These are phyloP conservation scores for Sporothrix brunneoviolacea DNA, from an alignment of 2,329 filamentous ascomycete species.

Conservation along the genomic window DNA sequence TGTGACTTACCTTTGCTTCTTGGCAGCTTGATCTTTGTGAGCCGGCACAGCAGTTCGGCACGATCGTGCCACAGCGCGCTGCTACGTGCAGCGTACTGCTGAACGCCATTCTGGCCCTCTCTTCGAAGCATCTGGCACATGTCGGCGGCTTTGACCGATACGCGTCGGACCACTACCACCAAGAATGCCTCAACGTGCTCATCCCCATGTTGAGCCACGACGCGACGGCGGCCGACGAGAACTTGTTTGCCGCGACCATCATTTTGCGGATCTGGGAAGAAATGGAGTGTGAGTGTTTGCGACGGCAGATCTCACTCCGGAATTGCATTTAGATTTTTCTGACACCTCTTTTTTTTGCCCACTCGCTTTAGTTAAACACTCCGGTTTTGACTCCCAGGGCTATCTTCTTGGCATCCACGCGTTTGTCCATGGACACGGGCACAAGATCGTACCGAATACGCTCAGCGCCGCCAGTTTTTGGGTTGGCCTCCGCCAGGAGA, in stretches of 20 bases:
- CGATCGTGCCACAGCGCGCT: constrained; percentile 46
- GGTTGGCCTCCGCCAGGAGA: constrained; percentile 53
- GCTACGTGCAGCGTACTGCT: constrained; percentile 44
- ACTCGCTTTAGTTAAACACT: constrained; percentile 29
- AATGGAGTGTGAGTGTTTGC: constrained; percentile 30
- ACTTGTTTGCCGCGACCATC: constrained; percentile 48
- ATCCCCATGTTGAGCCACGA: constrained; percentile 41
- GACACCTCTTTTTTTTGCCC: neutral
- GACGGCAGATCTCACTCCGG: no score
- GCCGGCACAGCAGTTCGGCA: constrained; percentile 41
- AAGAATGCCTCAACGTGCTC: constrained; percentile 42
- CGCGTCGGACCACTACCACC: constrained; percentile 46
- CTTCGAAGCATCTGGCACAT: constrained; percentile 47
- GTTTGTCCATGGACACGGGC: constrained; percentile 37
- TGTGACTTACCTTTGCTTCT: no score
- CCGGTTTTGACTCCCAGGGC: constrained; percentile 40
- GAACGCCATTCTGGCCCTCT: constrained; percentile 51
- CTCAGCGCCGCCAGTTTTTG: constrained; percentile 49
- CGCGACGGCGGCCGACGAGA: constrained; percentile 39
- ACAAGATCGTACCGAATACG: constrained; percentile 33
- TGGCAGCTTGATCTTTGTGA: constrained; percentile 41
- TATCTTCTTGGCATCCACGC: constrained; percentile 40
- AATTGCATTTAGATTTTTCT: no score
- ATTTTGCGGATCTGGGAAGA: constrained; percentile 53
- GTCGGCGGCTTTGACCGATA: constrained; percentile 41